phyloP scores from a whole-genome alignment of 2,329 filamentous ascomycete species.

The Myriosclerotinia scirpicola region DNA sequence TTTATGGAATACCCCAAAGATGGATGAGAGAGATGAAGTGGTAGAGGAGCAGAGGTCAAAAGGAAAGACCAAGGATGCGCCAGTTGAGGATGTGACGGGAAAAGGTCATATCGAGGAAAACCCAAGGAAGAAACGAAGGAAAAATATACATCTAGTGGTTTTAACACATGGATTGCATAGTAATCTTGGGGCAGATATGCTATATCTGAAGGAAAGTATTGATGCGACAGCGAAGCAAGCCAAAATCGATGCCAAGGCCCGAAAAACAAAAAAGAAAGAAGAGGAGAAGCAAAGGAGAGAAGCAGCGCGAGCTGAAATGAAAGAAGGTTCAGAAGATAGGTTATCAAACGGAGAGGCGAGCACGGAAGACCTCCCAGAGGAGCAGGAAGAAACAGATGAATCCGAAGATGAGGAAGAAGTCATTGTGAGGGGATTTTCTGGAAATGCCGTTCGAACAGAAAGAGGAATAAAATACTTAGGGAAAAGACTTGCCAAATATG shows the following conservation, averaged over 20 bases:
- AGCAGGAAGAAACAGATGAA: conserved; percentile 30
- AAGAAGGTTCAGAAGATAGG: conserved; percentile 25
- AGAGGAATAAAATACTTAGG: conserved; percentile 95
- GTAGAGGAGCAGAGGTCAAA: conserved; percentile 33
- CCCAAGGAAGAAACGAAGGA: conserved; percentile 54
- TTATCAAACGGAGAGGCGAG: conserved; percentile 22
- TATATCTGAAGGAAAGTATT: conserved; percentile 96
- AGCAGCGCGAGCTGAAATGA: conserved; percentile 25
- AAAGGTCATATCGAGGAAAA: conserved; percentile 28
- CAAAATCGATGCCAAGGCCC: conserved; percentile 64
- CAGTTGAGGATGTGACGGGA: conserved; percentile 34
- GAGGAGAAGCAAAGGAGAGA: conserved; percentile 28
- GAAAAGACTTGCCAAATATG: conserved; percentile 88
- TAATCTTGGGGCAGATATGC: conserved; percentile 93
- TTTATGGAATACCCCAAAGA: conserved; percentile 86
- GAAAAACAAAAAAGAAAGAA: conserved; percentile 53
- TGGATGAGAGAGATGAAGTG: conserved; percentile 62
- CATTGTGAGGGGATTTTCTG: conserved; percentile 84
- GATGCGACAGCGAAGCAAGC: conserved; percentile 78
- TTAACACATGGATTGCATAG: conserved; percentile 94
- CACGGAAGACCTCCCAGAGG: conserved; percentile 19
- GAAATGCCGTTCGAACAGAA: conserved; percentile 89
- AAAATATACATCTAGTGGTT: conserved; percentile 86
- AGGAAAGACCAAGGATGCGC: conserved; percentile 32
- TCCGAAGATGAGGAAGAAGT: conserved; percentile 74